Base-by-base conservation (phyloP, 2,329 filamentous ascomycete genomes). In the Tolypocladium capitatum region DNA sequence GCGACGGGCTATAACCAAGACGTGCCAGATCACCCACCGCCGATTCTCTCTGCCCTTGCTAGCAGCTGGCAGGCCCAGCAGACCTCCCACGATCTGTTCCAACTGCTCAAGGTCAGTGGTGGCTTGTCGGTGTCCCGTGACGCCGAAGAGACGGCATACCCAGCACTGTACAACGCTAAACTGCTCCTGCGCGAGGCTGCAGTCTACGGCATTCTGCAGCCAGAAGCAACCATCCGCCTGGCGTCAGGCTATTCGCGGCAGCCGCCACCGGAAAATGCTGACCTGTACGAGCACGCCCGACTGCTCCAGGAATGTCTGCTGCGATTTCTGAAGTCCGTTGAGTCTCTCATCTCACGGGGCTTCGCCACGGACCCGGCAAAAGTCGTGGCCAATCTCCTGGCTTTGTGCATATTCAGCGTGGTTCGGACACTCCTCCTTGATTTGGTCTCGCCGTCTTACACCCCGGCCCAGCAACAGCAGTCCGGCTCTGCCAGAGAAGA, bases 401-500 rank as follows among this genome's bases (percentile, higher is more conserved):
- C 76, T 13, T 59, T 80, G 18, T 78, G 76, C 57, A 72, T 80
- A n/a, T 78, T 80, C 55, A 79, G 75, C 56, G 65, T 75, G 28
- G 68, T 73, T 20, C 70, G 71, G 44, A 74, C 74, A 1, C 66
- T 80, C 2, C 60, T 79, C 5, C 63, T 71, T 16, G 73, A 77
- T 48, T 62, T 74, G 43, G 49, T 33, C 46, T 33, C 30, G 32
- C 53, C 32, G 20, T n/a, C 42, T 9, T 38, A 36, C 14, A 24
- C 14, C n/a, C 14, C 35, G 9, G 41, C 34, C n/a, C 48, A 44
- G 42, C 46, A 47, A 28, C 44, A 48, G 31, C 44, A 48, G 31
- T 16, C 35, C 10, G 30, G 16, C 7, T 24, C 33, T 10, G 24
- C 44, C 4, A 28, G 41, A 21, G 36, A 20, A 35, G 47, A 48